phyloP scores from a whole-genome alignment of 2,329 filamentous ascomycete genomes.

The Parafenestella ontariensis region DNA sequence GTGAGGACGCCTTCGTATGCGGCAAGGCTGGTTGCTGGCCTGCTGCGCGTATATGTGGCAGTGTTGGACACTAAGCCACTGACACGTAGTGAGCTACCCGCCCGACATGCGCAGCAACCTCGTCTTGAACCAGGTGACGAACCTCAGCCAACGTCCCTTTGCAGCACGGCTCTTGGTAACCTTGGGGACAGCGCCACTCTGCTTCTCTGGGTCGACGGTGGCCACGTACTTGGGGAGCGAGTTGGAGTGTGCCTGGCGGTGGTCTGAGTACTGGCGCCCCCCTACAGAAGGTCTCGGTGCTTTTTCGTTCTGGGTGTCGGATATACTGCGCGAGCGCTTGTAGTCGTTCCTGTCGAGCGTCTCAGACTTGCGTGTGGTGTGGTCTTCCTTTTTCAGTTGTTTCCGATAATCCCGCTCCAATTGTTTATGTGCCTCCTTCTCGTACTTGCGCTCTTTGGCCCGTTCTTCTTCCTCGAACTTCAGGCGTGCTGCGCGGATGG shows the following conservation, averaged over 20 bases:
- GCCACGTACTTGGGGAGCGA: constrained; percentile 44
- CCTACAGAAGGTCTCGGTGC: constrained; percentile 40
- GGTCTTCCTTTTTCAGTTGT: constrained; percentile 53
- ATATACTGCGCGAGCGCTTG: constrained; percentile 39
- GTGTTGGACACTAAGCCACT: not conserved
- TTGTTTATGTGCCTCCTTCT: constrained; percentile 60
- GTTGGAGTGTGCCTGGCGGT: constrained; percentile 43
- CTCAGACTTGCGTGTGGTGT: constrained; percentile 52
- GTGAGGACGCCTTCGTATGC: constrained; percentile 1
- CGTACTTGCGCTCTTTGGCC: constrained; percentile 61
- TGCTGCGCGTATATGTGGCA: not conserved
- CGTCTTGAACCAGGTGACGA: constrained; percentile 64
- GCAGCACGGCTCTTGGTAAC: constrained; percentile 45
- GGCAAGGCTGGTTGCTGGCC: not conserved
- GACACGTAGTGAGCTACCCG: constrained; percentile 6
- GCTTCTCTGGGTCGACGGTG: constrained; percentile 41
- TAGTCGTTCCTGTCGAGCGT: constrained; percentile 38
- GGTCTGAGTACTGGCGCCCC: constrained; percentile 48
- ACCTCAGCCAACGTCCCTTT: constrained; percentile 60
- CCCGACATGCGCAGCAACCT: constrained; percentile 58
- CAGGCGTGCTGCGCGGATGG: constrained; percentile 62
- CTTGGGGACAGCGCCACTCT: constrained; percentile 27
- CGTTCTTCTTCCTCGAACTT: constrained; percentile 67
- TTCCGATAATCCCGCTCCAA: constrained; percentile 54
- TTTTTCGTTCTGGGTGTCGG: constrained; percentile 41